phyloP scores from a whole-genome alignment of 352 stramenopile genomes.

The Globisporangium nodosum region DNA sequence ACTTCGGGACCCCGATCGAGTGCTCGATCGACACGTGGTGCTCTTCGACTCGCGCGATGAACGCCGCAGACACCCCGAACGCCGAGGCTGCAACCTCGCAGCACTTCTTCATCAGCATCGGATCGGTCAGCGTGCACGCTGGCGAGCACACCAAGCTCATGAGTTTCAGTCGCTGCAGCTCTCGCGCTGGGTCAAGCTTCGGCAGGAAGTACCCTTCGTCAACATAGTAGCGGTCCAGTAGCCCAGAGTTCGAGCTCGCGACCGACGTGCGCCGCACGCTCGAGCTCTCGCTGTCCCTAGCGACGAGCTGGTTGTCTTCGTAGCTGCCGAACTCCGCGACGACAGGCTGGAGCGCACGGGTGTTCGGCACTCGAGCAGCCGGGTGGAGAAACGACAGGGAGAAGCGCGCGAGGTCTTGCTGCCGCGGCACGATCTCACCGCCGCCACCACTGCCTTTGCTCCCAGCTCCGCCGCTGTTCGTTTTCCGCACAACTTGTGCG shows the following conservation, averaged over 20 bases:
- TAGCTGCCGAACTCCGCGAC: constrained; percentile 39
- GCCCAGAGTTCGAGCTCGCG: constrained; percentile 38
- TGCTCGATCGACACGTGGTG: constrained; percentile 48
- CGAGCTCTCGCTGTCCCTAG: constrained; percentile 23
- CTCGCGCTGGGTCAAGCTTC: constrained; percentile 28
- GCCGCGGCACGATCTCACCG: constrained; percentile 2
- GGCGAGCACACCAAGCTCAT: constrained; percentile 47
- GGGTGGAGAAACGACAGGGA: constrained; percentile 48
- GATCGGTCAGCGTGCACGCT: constrained; percentile 53
- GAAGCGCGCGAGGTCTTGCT: constrained; percentile 3
- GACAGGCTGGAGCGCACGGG: constrained; percentile 16
- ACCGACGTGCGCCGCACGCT: constrained; percentile 42
- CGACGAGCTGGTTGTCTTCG: constrained; percentile 20
- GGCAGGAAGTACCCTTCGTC: constrained; percentile 39
- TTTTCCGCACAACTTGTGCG: not conserved
- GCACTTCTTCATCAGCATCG: constrained; percentile 47
- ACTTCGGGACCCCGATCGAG: constrained; percentile 25
- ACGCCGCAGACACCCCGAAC: constrained; percentile 39
- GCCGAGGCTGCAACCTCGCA: constrained; percentile 39
- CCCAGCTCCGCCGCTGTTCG: constrained; percentile 1
- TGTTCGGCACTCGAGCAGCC: constrained; percentile 6
- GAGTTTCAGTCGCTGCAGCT: constrained; percentile 41
- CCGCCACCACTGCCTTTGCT: not conserved
- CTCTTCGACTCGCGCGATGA: constrained; percentile 54
- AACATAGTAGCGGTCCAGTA: constrained; percentile 41